phyloP scores from a whole-genome alignment of 345 rosid genomes.

The Isatis tinctoria region DNA sequence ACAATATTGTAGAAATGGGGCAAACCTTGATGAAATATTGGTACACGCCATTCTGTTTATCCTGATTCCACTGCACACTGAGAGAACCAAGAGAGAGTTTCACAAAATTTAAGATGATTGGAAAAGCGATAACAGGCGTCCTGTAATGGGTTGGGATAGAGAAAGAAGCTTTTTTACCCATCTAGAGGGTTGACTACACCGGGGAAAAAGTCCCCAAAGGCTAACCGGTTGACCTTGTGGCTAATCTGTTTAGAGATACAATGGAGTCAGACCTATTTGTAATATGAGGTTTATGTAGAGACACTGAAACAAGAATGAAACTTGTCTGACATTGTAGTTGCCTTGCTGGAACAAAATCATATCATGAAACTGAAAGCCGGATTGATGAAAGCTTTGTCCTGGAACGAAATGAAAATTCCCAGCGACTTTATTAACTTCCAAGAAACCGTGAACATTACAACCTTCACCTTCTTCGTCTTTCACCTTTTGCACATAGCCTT shows the following conservation, averaged over 20 bases:
- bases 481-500: conserved; percentile 75
- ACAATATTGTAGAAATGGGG: background rate
- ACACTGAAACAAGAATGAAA: background rate
- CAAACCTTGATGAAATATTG: conserved; percentile 89
- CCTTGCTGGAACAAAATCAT: conserved; percentile 63
- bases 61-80: conserved; percentile 78
- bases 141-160: background rate
- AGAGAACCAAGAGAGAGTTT: conserved; percentile 7
- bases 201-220: conserved; percentile 83
- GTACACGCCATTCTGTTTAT: conserved; percentile 70
- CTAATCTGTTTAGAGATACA: conserved; percentile 49
- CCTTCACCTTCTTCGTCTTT: conserved; percentile 94
- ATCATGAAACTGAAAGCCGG: conserved; percentile 64
- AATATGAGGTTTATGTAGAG: background rate
- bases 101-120: conserved; percentile 4
- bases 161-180: conserved; percentile 41
- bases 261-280: background rate
- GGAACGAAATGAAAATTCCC: conserved; percentile 84
- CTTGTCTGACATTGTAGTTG: conserved; percentile 61
- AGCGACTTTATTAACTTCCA: conserved; percentile 92
- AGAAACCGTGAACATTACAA: conserved; percentile 72
- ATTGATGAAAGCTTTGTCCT: conserved; percentile 77
- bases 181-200: conserved; percentile 90
- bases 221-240: conserved; percentile 66
- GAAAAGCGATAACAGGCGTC: background rate